Percentiles rank a stretch among this genome's conserved stretches.
phyloP scores from a whole-genome alignment of 305 asterid species.

The Coffea humblotiana region DNA sequence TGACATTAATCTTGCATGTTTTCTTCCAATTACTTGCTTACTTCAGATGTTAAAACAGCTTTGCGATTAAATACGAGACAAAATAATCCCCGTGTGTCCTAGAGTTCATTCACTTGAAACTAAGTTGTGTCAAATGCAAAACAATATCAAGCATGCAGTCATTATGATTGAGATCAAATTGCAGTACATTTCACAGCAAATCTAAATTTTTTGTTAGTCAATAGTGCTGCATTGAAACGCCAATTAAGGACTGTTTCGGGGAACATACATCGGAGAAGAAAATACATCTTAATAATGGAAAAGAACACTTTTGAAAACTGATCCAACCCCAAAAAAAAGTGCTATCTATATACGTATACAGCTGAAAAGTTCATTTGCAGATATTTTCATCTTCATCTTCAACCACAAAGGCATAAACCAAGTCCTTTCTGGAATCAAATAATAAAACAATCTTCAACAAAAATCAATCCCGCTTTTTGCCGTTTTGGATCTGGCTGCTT shows the following conservation, averaged over 20 bases:
- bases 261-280: neutral
- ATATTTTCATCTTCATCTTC: neutral
- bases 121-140: no score
- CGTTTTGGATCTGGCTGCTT: conserved; percentile 9
- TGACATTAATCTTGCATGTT: no score
- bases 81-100: no score
- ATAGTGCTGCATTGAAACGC: neutral
- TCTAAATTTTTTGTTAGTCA: neutral
- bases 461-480: conserved; percentile 13
- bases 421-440: neutral
- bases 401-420: neutral
- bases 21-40: no score
- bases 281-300: neutral
- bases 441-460: neutral
- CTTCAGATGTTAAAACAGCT: neutral
- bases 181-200: neutral
- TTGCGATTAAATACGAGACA: no score
- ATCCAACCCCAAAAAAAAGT: neutral
- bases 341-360: neutral
- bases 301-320: neutral
- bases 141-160: no score
- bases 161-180: neutral
- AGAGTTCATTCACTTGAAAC: no score
- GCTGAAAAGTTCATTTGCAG: neutral
- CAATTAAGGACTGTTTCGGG: neutral